A percentile compares a stretch with the other conserved stretches of the same genome.
Evolutionary conservation across 2,329 filamentous ascomycete genomes (phyloP).

Genomic region (Colletotrichum salicis): DNA sequence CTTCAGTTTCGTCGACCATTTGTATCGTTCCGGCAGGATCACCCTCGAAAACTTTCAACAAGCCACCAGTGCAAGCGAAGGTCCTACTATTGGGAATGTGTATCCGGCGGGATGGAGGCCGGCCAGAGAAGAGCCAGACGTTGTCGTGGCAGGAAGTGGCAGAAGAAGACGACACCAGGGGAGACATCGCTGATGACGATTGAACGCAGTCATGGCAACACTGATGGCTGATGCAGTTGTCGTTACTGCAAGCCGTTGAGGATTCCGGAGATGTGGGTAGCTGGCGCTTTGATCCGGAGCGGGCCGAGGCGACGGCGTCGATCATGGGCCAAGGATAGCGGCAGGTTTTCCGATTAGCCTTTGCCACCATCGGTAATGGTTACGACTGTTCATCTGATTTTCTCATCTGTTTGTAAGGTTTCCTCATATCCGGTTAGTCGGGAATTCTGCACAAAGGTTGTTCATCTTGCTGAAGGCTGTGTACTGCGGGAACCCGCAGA

Average conservation of each 20-base stretch:
- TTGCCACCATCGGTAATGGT: neutral
- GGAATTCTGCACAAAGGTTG: neutral
- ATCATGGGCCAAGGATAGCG: slow-evolving; percentile 8
- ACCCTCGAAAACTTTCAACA: neutral
- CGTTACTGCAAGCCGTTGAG: neutral
- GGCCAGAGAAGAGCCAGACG: neutral
- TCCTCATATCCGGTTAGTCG: neutral
- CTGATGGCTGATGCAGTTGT: neutral
- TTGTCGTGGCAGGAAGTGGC: neutral
- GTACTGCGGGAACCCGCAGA: slow-evolving; percentile 12
- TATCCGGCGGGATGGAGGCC: slow-evolving; percentile 13
- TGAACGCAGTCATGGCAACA: neutral
- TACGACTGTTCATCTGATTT: slow-evolving; percentile 21
- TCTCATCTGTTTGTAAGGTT: slow-evolving; percentile 7
- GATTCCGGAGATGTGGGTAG: slow-evolving; percentile 16
- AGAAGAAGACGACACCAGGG: neutral
- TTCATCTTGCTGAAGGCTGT: neutral
- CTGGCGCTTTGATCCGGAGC: slow-evolving; percentile 24
- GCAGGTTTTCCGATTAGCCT: slow-evolving; percentile 25
- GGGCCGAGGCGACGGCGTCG: slow-evolving; percentile 24
- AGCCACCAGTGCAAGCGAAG: slow-evolving; percentile 15
- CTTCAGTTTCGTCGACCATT: slow-evolving; percentile 26
- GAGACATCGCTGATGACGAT: neutral
- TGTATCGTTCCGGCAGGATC: slow-evolving; percentile 8
- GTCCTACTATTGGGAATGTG: neutral